Conservation (phyloP, 2,329 filamentous ascomycete species). For the Rugonectria rugulosa region DNA sequence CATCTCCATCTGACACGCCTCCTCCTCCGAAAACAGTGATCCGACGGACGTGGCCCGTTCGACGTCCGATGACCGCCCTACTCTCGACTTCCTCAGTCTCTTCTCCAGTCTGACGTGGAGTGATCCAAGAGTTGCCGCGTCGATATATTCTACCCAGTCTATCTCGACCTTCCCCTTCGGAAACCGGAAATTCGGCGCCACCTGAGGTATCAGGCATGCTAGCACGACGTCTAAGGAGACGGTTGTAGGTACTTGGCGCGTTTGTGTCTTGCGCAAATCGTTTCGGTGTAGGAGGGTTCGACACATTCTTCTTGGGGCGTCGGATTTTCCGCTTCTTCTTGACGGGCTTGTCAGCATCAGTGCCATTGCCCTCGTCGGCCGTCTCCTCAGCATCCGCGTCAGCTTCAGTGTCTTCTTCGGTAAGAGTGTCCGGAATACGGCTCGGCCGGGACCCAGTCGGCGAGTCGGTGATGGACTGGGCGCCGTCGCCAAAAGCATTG, state of each 20-base stretch:
- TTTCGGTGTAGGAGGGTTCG: constrained; percentile 71
- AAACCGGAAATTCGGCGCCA: constrained; percentile 70
- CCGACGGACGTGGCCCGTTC: constrained; percentile 70
- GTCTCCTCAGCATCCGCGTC: constrained; percentile 85
- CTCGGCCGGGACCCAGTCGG: constrained; percentile 55
- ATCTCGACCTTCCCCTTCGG: constrained; percentile 78
- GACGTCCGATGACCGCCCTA: constrained; percentile 55
- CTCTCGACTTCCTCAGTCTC: constrained; percentile 61
- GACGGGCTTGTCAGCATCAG: constrained; percentile 49
- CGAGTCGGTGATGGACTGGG: constrained; percentile 54
- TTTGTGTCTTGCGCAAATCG: constrained; percentile 53
- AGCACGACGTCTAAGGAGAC: constrained; percentile 67
- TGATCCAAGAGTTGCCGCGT: constrained; percentile 66
- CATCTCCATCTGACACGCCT: constrained; percentile 70
- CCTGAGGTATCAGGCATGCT: constrained; percentile 70
- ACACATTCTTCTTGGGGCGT: constrained; percentile 62
- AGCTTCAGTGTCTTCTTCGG: constrained; percentile 56
- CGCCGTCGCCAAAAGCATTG: constrained; percentile 44
- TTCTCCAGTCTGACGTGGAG: constrained; percentile 57
- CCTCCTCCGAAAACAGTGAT: constrained; percentile 71
- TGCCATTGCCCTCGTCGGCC: constrained; percentile 73
- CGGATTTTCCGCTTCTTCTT: constrained; percentile 69
- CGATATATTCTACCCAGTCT: constrained; percentile 59
- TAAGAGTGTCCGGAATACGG: constrained; percentile 61
- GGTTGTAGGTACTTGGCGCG: constrained; percentile 50